These are phyloP conservation scores for Fomitiporia mediterranea DNA, from an alignment of 1,284 basidiomycete genomes.

Conservation along the genomic window DNA sequence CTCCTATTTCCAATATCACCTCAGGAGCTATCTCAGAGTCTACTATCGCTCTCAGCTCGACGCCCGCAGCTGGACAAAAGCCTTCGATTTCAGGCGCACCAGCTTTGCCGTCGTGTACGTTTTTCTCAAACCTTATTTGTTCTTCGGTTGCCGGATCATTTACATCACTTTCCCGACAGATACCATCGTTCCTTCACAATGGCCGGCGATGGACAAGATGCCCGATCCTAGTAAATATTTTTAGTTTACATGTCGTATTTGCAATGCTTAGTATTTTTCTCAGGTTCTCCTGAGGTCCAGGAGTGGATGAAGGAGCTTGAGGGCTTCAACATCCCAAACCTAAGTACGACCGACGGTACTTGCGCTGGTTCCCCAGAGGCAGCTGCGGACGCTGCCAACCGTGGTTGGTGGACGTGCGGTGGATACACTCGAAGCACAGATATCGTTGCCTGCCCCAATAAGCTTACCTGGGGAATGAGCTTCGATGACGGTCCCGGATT, in stretches of 20 bases:
- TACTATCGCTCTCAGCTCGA: constrained; percentile 46
- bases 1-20: constrained; percentile 58
- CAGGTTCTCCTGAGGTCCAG: constrained; percentile 60
- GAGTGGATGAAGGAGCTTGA: constrained; percentile 76
- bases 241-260: not conserved
- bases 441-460: constrained; percentile 73
- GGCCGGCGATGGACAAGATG: constrained; percentile 65
- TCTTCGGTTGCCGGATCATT: not conserved
- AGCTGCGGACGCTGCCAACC: constrained; percentile 51
- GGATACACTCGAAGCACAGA: constrained; percentile 66
- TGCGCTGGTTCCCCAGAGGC: constrained; percentile 56
- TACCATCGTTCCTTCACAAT: constrained; percentile 44
- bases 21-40: constrained; percentile 55
- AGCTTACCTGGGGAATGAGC: constrained; percentile 77
- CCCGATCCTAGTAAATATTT: constrained; percentile 54
- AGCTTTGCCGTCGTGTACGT: constrained; percentile 57
- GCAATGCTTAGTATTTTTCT: not conserved
- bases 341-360: constrained; percentile 59
- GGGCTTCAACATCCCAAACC: constrained; percentile 63
- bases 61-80: constrained; percentile 53
- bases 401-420: constrained; percentile 89
- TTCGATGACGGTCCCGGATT: constrained; percentile 84
- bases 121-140: not conserved
- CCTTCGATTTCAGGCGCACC: constrained; percentile 63
- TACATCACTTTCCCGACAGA: constrained; percentile 34